A percentile compares a stretch with the other conserved stretches of the same genome.
phyloP scores from a whole-genome alignment of 2,329 filamentous ascomycete species.

The Pseudogymnoascus sp. region DNA sequence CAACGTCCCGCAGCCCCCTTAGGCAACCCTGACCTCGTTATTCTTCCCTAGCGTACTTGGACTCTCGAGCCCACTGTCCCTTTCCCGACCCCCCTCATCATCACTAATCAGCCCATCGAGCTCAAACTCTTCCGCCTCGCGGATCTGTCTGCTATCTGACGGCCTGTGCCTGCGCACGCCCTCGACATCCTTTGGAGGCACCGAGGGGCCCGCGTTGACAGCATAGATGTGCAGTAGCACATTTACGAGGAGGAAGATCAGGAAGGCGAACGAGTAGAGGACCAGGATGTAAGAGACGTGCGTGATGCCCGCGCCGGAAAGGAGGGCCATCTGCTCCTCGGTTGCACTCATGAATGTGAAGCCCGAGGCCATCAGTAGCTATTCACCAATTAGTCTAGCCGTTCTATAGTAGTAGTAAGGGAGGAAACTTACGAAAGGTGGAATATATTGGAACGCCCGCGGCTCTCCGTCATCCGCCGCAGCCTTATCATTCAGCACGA shows the following conservation, averaged over 20 bases:
- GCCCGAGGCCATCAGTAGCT: slow-evolving; percentile 85
- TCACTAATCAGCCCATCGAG: slow-evolving; percentile 84
- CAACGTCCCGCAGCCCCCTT: background rate
- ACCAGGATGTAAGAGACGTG: slow-evolving; percentile 91
- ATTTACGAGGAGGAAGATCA: slow-evolving; percentile 85
- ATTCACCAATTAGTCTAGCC: background rate
- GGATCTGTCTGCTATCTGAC: slow-evolving; percentile 48
- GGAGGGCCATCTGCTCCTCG: slow-evolving; percentile 84
- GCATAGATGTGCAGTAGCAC: slow-evolving; percentile 82
- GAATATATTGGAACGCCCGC: slow-evolving; percentile 65
- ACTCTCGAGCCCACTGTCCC: slow-evolving; percentile 33
- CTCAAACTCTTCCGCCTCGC: slow-evolving; percentile 88
- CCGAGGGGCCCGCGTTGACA: slow-evolving; percentile 37
- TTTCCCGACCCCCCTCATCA: slow-evolving; percentile 56
- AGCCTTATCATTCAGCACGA: slow-evolving; percentile 68
- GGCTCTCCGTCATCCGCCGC: slow-evolving; percentile 61
- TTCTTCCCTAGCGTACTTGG: slow-evolving; percentile 43
- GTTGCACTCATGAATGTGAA: slow-evolving; percentile 98
- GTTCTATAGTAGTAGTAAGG: slow-evolving; percentile 13
- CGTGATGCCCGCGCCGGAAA: slow-evolving; percentile 66
- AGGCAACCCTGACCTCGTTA: slow-evolving; percentile 26
- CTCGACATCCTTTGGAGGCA: slow-evolving; percentile 27
- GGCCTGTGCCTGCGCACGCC: slow-evolving; percentile 28
- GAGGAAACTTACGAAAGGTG: slow-evolving; percentile 54
- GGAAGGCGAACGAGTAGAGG: slow-evolving; percentile 79